Base-by-base conservation (phyloP, 805 yeast genomes). In the Yamadazyma sp. region DNA sequence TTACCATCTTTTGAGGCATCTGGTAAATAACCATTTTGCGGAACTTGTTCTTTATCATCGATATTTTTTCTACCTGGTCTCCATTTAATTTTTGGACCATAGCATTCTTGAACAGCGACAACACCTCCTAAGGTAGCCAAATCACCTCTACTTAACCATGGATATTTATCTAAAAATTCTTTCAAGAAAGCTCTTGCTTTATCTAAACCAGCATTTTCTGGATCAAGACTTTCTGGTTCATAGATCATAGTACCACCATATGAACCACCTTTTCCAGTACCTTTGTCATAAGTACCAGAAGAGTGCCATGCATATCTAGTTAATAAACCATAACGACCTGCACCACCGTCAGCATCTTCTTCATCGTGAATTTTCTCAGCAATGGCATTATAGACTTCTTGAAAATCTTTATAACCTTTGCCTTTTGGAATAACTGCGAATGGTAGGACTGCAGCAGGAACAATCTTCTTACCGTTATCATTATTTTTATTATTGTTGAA, bases 71-170 rank as follows among this genome's bases (percentile, higher is more conserved):
- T 70, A 27, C 95, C 96, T 6, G 93, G 82, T 59, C 78, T 79
- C 96, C 96, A 87, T 13, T 74, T 70, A 38, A 86, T 66, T 47
- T 76, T 71, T 23, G 94, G 94, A 5, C 94, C 94, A 17, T 83
- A 83, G 62, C 82, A 63, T 52, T 75, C 85, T 61, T 86, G 91
- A 35, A 86, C 62, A 1, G 91, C 93, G 29, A 72, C 77, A 25
- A 81, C 87, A 34, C 94, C 94, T 23, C 80, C 88, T 31, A 84
- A 65, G 6, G 93, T 82, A 67, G 82, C 85, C 48, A 86, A 65
- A 58, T 86, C 95, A 39, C 94, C 91, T 55, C 79, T 75, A 4
- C 84, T 70, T 17, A 86, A 63, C 88, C 91, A 82, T 4, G 81
- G 78, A 52, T 71, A 80, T 49, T 73, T 54, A 38, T 66, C 66